Conservation (phyloP, 2,329 filamentous ascomycete species). For the Phymatotrichopsis omnivora region DNA sequence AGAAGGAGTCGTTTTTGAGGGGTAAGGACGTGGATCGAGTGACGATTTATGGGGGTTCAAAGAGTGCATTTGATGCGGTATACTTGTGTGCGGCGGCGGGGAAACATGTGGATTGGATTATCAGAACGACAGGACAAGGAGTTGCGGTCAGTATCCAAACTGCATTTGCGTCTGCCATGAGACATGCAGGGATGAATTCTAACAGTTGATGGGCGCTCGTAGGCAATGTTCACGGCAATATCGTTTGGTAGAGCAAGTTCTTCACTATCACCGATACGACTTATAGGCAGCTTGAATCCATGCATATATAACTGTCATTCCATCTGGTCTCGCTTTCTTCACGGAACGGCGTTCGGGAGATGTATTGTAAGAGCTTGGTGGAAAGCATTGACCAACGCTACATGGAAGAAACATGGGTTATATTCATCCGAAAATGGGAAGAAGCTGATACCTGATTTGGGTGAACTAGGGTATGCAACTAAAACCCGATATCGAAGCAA, state of each 20-base stretch:
- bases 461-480: constrained; percentile 13
- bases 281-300: constrained; percentile 16
- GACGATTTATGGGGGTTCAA: constrained; percentile 52
- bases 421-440: constrained; percentile 16
- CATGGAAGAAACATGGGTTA: constrained; percentile 18
- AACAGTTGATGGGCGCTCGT: not conserved
- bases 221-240: constrained; percentile 18
- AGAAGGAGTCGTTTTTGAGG: constrained; percentile 38
- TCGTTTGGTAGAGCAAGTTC: constrained; percentile 14
- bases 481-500: constrained; percentile 40
- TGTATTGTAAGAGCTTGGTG: constrained; percentile 17
- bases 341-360: constrained; percentile 18
- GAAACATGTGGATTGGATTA: constrained; percentile 50
- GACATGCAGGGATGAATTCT: not conserved
- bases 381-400: constrained; percentile 10
- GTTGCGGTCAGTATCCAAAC: constrained; percentile 8
- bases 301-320: constrained; percentile 16
- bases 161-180: not conserved
- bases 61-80: constrained; percentile 55
- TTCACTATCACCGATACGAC: constrained; percentile 7
- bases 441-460: constrained; percentile 15
- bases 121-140: constrained; percentile 36
- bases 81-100: constrained; percentile 50
- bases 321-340: constrained; percentile 12
- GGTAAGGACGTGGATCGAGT: constrained; percentile 36